phyloP scores from a whole-genome alignment of 2,329 filamentous ascomycete genomes.

The Botrytis galanthina region DNA sequence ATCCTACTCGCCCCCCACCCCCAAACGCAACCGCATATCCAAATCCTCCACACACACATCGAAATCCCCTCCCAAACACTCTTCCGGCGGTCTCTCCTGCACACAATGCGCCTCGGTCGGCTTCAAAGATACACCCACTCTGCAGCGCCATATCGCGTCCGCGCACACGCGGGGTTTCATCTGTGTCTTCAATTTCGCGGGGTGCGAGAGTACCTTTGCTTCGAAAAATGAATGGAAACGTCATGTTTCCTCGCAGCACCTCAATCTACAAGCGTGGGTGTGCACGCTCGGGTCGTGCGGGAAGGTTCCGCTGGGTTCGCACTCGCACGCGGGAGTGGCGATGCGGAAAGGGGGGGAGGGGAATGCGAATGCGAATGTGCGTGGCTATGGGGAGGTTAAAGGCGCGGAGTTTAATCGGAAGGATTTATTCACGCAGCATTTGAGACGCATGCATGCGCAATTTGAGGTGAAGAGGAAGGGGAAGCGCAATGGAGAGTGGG shows the following conservation, averaged over 20 bases:
- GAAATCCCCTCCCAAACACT: conserved; percentile 11
- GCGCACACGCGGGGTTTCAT: conserved; percentile 61
- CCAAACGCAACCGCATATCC: conserved; percentile 25
- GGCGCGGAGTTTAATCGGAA: conserved; percentile 72
- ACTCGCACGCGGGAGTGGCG: background rate
- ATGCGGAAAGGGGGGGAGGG: conserved; percentile 8
- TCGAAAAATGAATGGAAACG: conserved; percentile 96
- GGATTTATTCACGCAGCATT: conserved; percentile 86
- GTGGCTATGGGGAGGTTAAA: conserved; percentile 23
- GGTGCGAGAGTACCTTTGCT: conserved; percentile 69
- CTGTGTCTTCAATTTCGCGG: conserved; percentile 77
- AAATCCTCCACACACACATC: conserved; percentile 15
- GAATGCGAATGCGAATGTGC: background rate
- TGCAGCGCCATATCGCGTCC: conserved; percentile 48
- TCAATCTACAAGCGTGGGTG: conserved; percentile 70
- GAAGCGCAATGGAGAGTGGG: conserved; percentile 45
- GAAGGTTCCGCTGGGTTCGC: conserved; percentile 27
- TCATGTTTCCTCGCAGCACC: conserved; percentile 77
- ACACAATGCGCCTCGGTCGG: conserved; percentile 31
- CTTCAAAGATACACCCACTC: conserved; percentile 48
- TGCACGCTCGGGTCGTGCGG: conserved; percentile 50
- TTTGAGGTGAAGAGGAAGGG: conserved; percentile 42
- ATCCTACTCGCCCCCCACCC: conserved; percentile 18
- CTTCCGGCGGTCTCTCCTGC: conserved; percentile 18
- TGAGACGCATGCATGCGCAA: conserved; percentile 78